Conservation (phyloP, 192 early-diverging fungal genomes). For the Piromyces sp. region DNA sequence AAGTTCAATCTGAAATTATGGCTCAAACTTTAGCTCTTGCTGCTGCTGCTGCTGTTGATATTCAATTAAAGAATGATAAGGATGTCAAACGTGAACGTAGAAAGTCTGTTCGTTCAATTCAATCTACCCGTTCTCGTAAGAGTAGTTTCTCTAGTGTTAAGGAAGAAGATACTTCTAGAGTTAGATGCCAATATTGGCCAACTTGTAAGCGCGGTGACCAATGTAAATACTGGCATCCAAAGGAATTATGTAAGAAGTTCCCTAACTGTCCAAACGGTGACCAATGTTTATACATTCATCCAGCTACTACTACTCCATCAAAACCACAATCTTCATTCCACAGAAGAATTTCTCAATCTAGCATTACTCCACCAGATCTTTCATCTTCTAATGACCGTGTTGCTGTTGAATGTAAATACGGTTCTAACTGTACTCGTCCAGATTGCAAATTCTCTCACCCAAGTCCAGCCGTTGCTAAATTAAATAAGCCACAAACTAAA, state of each 20-base stretch:
- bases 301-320: not conserved
- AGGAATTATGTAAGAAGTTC: constrained; percentile 1
- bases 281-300: constrained; percentile 1
- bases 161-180: not conserved
- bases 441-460: constrained; percentile 20
- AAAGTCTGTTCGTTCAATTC: not conserved
- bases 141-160: not conserved
- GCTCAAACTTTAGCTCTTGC: not conserved
- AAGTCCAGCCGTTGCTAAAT: constrained; percentile 8
- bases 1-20: not conserved
- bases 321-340: not conserved
- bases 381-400: not conserved
- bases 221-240: constrained; percentile 3
- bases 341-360: not conserved
- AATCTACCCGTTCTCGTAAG: not conserved
- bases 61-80: not conserved
- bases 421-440: constrained; percentile 10
- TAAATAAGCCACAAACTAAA: not conserved
- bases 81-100: not conserved
- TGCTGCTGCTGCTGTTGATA: not conserved
- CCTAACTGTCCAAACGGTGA: constrained; percentile 2
- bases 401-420: constrained; percentile 10
- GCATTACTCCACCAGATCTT: not conserved
- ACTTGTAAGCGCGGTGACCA: not conserved
- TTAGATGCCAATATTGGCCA: constrained; percentile 3